These are phyloP conservation scores for Phalaenopsis equestris DNA, from an alignment of 106 monocot species.

Conservation along the genomic window DNA sequence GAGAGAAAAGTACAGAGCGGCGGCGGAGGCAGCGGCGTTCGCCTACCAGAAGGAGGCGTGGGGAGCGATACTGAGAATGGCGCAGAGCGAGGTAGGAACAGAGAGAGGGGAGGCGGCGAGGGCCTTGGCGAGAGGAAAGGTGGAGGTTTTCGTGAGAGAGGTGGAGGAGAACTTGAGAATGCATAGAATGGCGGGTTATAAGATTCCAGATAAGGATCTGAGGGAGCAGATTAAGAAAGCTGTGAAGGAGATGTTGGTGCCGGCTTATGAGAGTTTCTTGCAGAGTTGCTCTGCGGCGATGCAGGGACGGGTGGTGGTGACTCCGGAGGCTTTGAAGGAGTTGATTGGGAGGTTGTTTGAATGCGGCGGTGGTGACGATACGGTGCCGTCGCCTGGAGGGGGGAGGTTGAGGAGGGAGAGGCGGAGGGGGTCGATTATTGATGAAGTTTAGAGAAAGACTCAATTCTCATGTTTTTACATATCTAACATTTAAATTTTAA, in stretches of 20 bases:
- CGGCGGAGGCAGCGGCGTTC: constrained; percentile 45
- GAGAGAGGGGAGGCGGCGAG: background rate
- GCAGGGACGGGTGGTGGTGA: constrained; percentile 6
- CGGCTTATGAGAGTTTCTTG: constrained; percentile 30
- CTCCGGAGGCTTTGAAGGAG: constrained; percentile 22
- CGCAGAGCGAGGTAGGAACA: constrained; percentile 1
- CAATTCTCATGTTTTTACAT: too few species aligned
- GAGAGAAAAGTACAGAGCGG: constrained; percentile 29
- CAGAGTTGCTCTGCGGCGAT: constrained; percentile 1
- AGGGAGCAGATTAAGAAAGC: constrained; percentile 37
- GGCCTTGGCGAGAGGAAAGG: constrained; percentile 13
- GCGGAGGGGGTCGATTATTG: background rate
- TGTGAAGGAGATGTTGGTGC: constrained; percentile 23
- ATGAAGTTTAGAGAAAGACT: too few species aligned
- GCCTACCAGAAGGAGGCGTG: constrained; percentile 29
- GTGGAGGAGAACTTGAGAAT: constrained; percentile 21
- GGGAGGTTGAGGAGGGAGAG: background rate
- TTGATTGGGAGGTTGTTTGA: constrained; percentile 24
- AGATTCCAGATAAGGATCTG: constrained; percentile 30
- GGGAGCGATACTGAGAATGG: constrained; percentile 23
- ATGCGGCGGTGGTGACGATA: background rate
- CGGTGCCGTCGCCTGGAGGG: background rate
- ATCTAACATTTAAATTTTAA: too few species aligned
- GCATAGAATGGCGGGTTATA: constrained; percentile 16
- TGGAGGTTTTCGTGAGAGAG: constrained; percentile 19